Percentiles rank a stretch among this genome's conserved stretches.
These are phyloP conservation scores for Phanerochaete sordida DNA, from an alignment of 768 basidiomycete genomes.

Conservation along the genomic window DNA sequence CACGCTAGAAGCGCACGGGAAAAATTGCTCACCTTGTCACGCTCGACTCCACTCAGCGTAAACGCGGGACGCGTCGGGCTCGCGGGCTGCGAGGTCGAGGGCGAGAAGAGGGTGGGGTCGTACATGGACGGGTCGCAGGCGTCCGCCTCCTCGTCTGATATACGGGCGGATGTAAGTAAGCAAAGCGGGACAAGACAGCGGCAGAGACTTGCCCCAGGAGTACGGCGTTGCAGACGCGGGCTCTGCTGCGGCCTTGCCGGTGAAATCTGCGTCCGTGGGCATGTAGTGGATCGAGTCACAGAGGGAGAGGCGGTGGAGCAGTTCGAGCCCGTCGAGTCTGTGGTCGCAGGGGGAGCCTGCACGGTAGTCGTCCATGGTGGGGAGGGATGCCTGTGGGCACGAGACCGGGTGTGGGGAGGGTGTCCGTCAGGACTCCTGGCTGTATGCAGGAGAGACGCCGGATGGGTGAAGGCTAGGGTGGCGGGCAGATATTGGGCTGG, in stretches of 20 bases:
- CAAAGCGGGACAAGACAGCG: neutral
- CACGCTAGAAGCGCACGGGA: too few relatives aligned
- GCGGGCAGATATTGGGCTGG: neutral
- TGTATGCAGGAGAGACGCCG: neutral
- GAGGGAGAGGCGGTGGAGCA: conserved; percentile 5
- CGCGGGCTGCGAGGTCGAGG: conserved; percentile 1
- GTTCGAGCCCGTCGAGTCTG: neutral
- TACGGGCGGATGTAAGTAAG: neutral
- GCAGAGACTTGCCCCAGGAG: neutral
- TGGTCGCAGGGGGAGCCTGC: neutral
- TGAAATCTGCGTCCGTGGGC: neutral
- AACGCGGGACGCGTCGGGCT: neutral
- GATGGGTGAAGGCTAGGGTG: neutral
- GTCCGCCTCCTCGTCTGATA: conserved; percentile 12
- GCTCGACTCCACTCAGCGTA: neutral
- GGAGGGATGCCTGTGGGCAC: neutral
- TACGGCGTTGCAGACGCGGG: neutral
- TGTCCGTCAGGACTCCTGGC: neutral
- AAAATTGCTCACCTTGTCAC: conserved; percentile 16
- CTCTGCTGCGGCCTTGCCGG: neutral
- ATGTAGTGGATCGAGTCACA: neutral
- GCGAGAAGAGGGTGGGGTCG: conserved; percentile 12
- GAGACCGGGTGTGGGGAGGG: neutral
- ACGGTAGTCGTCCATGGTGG: conserved; percentile 2
- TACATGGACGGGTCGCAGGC: conserved; percentile 13